Base-by-base conservation (phyloP, 2,329 filamentous ascomycete genomes). In the Metarhizium sp. region DNA sequence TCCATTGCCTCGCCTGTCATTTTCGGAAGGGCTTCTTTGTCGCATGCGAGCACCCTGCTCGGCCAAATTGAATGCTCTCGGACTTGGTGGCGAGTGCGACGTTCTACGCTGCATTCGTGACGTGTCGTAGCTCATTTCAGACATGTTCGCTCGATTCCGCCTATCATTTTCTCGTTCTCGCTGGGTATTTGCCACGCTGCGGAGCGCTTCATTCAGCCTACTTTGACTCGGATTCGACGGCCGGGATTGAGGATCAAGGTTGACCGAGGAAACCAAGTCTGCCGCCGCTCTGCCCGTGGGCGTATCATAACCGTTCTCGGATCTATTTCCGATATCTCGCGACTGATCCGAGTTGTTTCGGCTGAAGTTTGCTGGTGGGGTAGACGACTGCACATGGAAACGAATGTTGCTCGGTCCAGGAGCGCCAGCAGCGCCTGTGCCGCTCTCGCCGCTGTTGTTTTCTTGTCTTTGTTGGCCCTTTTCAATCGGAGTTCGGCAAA, bases 401-500 rank as follows among this genome's bases (percentile, higher is more conserved):
- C 14, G 18, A 34, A 11, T 13, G 16, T 45, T 51, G 16, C 34
- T 45, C 13, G 32, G 29, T 29, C 50, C 53, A 6, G 48, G 50
- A 3, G 53, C 11, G 32, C 51, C 40, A 10, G 32, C 45, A 48
- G 16, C 25, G 11, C 55, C 42, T 10, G 48, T 49, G 32, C 34
- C 38, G 25, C 55, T 54, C 10, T 43, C 48, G 25, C 18, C 46
- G 13, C 18, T 50, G 42, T 56, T 59, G 55, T 47, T 54, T 58
- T 18, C 53, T 62, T 52, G 54, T 64, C 63, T 46, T 51, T 4
- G 61, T 56, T 51, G 63, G 3, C 4, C 5, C 62, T 68, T 71
- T 60, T 81, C 78, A 43, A 84, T 78, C 2, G 80, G 68, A 16
- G 80, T 80, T 43, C 88, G 80, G 66, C 88, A 92, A 53, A 91